These are phyloP conservation scores for Styphnolobium japonicum DNA, from an alignment of 306 rosid species.

Conservation along the genomic window DNA sequence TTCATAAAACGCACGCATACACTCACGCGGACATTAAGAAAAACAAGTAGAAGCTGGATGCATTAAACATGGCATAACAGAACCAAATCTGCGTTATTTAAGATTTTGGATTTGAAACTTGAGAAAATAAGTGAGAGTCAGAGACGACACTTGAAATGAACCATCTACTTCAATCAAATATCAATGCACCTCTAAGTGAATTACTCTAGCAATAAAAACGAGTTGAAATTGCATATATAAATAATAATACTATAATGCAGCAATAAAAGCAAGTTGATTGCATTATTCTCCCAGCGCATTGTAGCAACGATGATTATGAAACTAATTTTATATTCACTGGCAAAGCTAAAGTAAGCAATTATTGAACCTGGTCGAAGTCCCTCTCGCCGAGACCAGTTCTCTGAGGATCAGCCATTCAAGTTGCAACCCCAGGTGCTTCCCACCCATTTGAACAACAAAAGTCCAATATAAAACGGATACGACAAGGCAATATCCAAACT, in stretches of 20 bases:
- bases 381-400: constrained; percentile 55
- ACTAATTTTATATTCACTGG: neutral
- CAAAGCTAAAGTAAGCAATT: constrained; percentile 6
- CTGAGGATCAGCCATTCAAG: constrained; percentile 94
- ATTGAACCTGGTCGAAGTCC: constrained; percentile 85
- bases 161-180: neutral
- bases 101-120: neutral
- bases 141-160: neutral
- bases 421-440: constrained; percentile 49
- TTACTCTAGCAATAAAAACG: neutral
- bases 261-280: neutral
- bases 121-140: neutral
- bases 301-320: neutral
- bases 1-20: neutral
- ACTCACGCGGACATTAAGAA: neutral
- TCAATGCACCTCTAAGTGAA: neutral
- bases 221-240: neutral
- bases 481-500: constrained; percentile 41
- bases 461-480: constrained; percentile 39
- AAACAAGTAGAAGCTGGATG: neutral
- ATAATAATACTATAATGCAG: neutral
- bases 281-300: neutral
- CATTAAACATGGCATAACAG: neutral
- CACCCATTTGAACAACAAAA: constrained; percentile 66
- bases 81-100: neutral